Percentiles rank a stretch among this genome's conserved stretches.
These are phyloP conservation scores for Heliocybe sulcata DNA, from an alignment of 1,284 basidiomycete species.

Conservation along the genomic window DNA sequence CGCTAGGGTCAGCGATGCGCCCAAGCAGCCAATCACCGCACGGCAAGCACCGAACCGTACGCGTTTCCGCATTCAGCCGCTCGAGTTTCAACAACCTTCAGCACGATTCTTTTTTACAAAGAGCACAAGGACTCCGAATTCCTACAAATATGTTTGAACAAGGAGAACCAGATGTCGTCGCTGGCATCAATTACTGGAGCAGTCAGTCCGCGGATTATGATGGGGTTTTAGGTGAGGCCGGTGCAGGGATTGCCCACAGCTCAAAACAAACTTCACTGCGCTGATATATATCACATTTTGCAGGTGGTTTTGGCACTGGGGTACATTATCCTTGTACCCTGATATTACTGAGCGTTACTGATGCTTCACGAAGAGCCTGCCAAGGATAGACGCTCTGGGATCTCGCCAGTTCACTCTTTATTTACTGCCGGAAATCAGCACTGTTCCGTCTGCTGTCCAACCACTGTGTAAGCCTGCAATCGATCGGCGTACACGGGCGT, in stretches of 20 bases:
- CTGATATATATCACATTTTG: constrained; percentile 14
- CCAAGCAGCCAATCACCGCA: no score
- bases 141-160: neutral
- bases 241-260: neutral
- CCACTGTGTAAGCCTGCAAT: constrained; percentile 19
- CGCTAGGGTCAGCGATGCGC: no score
- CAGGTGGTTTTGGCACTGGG: constrained; percentile 69
- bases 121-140: no score
- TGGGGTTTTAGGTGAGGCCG: constrained; percentile 52
- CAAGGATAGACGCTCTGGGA: constrained; percentile 81
- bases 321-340: constrained; percentile 28
- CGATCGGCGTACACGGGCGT: constrained; percentile 51
- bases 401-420: constrained; percentile 82
- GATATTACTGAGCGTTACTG: constrained; percentile 2
- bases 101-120: no score
- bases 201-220: constrained; percentile 67
- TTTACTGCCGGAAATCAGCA: constrained; percentile 72
- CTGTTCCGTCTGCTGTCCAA: constrained; percentile 61
- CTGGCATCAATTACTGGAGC: constrained; percentile 75
- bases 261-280: constrained; percentile 3
- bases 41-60: no score
- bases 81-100: no score
- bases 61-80: no score
- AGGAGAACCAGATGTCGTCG: constrained; percentile 41
- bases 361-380: constrained; percentile 56